Evolutionary conservation across 148 eudicot species (phyloP), one percentile per base, ranked within the genome.

Genomic region (Dianthus caryophyllus): DNA sequence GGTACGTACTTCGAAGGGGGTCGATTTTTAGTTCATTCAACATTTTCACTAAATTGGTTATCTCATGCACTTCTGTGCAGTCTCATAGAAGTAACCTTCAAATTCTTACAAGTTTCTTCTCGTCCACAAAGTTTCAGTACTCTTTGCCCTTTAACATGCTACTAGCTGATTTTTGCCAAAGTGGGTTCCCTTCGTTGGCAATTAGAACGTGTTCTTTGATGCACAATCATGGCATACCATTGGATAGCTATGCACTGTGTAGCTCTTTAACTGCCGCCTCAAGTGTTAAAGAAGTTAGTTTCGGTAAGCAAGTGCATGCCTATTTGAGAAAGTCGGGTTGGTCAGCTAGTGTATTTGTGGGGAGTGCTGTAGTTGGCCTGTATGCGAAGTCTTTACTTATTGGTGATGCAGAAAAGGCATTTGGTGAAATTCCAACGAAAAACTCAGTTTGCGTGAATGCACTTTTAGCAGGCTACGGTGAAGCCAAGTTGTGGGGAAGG

Each of bases 371-470:
- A 68, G 77, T 89, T 46, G 88, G 82, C 66, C 64, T 84, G 25
- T 85, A 87, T 58, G 76, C 81, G 2, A 89, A 85, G 71, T 47
- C 73, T 33, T 9, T 73, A 63, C 66, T 75, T 63, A 46, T 78
- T n/a, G 27, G 51, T 52, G 85, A 82, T 66, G 97, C 94, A 48
- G 81, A 65, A 4, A 56, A 38, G 67, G 52, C 83, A 76, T 87
- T 90, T 68, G 85, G 81, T 55, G 88, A 78, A 79, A 81, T 87
- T 68, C 88, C 90, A 65, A 73, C 43, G 20, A 84, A 72, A 61
- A 87, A 90, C 55, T 75, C 86, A 20, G 85, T 85, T 58, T 90
- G 88, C 52, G 87, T 69, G 13, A 90, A 85, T 77, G 75, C 88
- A 2, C 78, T 90, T 71, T 67, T 90, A 27, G 74, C 81, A 2